phyloP scores from a whole-genome alignment of 2,329 filamentous ascomycete species.

The Beauveria sp. region DNA sequence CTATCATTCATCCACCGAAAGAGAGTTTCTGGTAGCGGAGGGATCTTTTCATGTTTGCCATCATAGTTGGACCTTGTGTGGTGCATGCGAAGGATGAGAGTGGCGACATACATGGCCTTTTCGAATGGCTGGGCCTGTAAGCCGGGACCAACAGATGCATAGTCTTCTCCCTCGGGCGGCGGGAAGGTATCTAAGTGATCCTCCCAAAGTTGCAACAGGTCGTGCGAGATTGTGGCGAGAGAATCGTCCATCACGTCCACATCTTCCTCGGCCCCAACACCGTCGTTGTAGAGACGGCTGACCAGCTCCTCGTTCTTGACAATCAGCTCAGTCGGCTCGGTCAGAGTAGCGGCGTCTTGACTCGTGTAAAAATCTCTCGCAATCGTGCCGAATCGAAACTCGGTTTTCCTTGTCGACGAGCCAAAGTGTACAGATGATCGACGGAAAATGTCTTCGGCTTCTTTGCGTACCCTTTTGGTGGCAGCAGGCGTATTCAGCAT shows the following conservation, averaged over 20 bases:
- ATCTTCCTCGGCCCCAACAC: conserved; percentile 48
- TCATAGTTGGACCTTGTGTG: conserved; percentile 48
- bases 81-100: conserved; percentile 69
- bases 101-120: conserved; percentile 73
- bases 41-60: conserved; percentile 30
- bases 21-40: conserved; percentile 66
- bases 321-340: conserved; percentile 65
- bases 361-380: conserved; percentile 60
- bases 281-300: conserved; percentile 55
- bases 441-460: conserved; percentile 49
- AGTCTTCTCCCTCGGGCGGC: conserved; percentile 43
- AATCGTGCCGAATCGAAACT: conserved; percentile 60
- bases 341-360: conserved; percentile 50
- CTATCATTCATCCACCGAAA: conserved; percentile 75
- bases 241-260: conserved; percentile 48
- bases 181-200: conserved; percentile 42
- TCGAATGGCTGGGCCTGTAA: conserved; percentile 54
- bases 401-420: conserved; percentile 37
- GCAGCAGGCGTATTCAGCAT: conserved; percentile 49
- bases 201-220: conserved; percentile 49
- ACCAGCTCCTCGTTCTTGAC: conserved; percentile 68
- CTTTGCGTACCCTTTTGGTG: conserved; percentile 42
- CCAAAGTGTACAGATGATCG: conserved; percentile 41
- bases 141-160: conserved; percentile 58
- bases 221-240: conserved; percentile 44